phyloP scores from a whole-genome alignment of 2,329 filamentous ascomycete species.

The Diaporthe sp. region DNA sequence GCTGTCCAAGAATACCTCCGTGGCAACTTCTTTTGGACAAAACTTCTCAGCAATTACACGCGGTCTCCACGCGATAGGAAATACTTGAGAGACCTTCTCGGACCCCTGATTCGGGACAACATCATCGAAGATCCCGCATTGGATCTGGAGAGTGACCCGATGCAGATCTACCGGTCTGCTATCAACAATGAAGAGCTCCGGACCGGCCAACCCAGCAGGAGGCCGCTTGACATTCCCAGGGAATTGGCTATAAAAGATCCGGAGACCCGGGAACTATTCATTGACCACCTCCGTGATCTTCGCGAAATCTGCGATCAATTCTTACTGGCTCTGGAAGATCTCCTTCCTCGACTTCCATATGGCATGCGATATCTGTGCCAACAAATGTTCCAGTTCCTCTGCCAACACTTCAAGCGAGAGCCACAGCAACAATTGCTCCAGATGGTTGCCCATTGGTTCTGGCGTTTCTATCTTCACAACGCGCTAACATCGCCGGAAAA shows the following conservation, averaged over 20 bases:
- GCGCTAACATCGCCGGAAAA: conserved; percentile 91
- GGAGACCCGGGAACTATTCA: conserved; percentile 92
- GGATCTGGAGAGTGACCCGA: conserved; percentile 95
- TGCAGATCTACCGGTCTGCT: conserved; percentile 95
- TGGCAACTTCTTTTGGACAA: conserved; percentile 93
- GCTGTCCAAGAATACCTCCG: conserved; percentile 87
- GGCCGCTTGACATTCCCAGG: conserved; percentile 86
- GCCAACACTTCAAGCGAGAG: conserved; percentile 83
- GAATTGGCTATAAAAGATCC: conserved; percentile 96
- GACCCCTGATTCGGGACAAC: conserved; percentile 87
- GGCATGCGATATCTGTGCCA: conserved; percentile 89
- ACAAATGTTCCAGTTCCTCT: conserved; percentile 85
- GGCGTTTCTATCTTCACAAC: conserved; percentile 93
- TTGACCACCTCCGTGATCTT: conserved; percentile 92
- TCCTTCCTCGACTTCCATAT: conserved; percentile 90
- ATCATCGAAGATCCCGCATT: conserved; percentile 92
- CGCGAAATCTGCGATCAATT: conserved; percentile 95
- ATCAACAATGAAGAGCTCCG: conserved; percentile 98
- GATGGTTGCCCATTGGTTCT: conserved; percentile 90
- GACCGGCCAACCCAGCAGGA: conserved; percentile 85
- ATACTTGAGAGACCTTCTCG: conserved; percentile 88
- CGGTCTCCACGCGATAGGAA: conserved; percentile 93
- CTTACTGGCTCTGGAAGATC: conserved; percentile 83
- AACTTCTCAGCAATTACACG: conserved; percentile 87
- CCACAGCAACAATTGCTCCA: conserved; percentile 83